phyloP scores from a whole-genome alignment of 257 asterid species.

The Sherardia arvensis region DNA sequence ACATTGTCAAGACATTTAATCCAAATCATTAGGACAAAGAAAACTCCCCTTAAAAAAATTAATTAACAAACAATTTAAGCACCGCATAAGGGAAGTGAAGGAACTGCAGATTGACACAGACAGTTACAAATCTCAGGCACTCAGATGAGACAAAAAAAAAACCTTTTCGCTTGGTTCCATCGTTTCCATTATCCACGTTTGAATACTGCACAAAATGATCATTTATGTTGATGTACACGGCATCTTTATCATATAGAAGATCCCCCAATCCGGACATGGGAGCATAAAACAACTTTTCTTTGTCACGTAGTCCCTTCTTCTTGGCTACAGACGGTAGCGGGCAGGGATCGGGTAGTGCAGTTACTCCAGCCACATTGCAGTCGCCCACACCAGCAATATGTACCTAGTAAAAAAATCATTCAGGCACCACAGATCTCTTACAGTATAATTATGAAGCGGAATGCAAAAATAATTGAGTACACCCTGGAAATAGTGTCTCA shows the following conservation, averaged over 20 bases:
- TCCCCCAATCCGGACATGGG: constrained; percentile 99
- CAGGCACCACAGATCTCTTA: neutral
- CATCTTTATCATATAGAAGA: constrained; percentile 94
- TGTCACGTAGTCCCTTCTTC: constrained; percentile 95
- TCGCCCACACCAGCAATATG: constrained; percentile 99
- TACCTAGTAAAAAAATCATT: constrained; percentile 37
- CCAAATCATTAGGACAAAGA: neutral
- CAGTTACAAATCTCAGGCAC: neutral
- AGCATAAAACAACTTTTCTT: constrained; percentile 92
- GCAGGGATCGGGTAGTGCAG: constrained; percentile 83
- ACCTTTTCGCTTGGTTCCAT: constrained; percentile 44
- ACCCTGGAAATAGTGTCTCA: neutral
- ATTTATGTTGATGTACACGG: constrained; percentile 85
- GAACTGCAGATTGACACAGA: neutral
- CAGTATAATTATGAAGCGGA: neutral
- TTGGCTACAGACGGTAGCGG: constrained; percentile 96
- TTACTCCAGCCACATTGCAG: constrained; percentile 50
- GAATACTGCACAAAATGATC: constrained; percentile 92
- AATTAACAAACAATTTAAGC: neutral
- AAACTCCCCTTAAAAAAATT: neutral
- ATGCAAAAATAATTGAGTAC: neutral
- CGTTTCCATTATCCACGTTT: constrained; percentile 40
- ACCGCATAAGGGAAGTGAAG: neutral
- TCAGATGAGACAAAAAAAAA: neutral
- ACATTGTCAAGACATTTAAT: neutral